Evolutionary conservation across 164 flowering plant species (phyloP), one percentile per base, ranked within the genome.

Genomic region (Paratinospora sagittata): DNA sequence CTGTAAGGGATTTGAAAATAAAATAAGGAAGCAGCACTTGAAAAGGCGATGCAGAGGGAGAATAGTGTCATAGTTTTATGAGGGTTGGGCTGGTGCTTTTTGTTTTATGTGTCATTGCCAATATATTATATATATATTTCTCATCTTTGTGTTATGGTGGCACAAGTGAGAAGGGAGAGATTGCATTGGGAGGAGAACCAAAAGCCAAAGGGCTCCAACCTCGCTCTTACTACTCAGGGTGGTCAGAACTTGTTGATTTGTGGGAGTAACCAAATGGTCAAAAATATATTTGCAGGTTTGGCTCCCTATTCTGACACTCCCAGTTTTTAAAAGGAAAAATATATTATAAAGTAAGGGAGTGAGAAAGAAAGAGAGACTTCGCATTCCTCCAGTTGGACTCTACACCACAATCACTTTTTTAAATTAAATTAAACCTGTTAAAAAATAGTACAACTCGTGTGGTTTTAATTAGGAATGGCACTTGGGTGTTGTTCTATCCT

Each of bases 121-220:
- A 4, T 52, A 16, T 52, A 16, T 69, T 39, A 49, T 73, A 27
- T 34, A 13, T 45, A 43, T 45, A 45, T 5, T 66, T 61, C n/a
- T 26, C 80, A 72, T n/a, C n/a, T n/a, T n/a, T n/a, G n/a, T 61
- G 21, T 26, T 79, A 72, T 81, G 75, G 84, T 78, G 69, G 82
- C 87, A 84, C 82, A 77, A 83, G 78, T 69, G 82, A 84, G 84
- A 81, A 63, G 47, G 8, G 26, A 37, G 13, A 9, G 17, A 2
- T 9, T 63, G 74, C 84, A 76, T 86, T 75, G 85, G 88, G 85
- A 82, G 78, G 70, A 71, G 37, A 82, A 82, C 58, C 58, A 52
- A 52, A 16, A 21, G 5, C 19, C 58, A 52, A 21, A 52, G 58
- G 58, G n/a, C n/a, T n/a, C n/a, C n/a, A n/a, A n/a, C n/a, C n/a